Conservation (phyloP, 345 rosid species). For the Salix udensis region DNA sequence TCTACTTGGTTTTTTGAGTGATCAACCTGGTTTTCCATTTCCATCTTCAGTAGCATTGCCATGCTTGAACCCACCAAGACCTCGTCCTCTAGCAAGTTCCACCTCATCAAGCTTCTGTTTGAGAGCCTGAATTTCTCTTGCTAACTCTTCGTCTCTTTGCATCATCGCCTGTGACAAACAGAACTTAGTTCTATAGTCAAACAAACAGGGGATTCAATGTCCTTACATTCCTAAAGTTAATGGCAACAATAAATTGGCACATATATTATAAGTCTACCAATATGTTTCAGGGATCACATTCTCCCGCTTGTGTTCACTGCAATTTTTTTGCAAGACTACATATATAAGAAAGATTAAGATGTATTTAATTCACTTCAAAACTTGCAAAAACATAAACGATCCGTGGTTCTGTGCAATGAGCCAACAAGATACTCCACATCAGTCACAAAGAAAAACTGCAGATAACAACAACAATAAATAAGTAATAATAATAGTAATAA, state of each 20-base stretch:
- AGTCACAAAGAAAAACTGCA: not conserved
- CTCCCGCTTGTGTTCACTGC: no score
- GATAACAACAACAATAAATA: no score
- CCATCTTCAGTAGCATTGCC: constrained; percentile 16
- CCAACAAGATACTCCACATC: not conserved
- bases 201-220: not conserved
- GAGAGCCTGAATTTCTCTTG: constrained; percentile 38
- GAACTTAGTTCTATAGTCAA: not conserved
- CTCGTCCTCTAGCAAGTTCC: constrained; percentile 38
- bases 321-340: not conserved
- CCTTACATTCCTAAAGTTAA: not conserved
- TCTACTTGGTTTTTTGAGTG: not conserved
- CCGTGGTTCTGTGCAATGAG: not conserved
- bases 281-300: no score
- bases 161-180: constrained; percentile 40
- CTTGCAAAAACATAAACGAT: not conserved
- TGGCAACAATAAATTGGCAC: not conserved
- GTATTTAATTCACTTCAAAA: not conserved
- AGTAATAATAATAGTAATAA: no score
- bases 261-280: not conserved
- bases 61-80: constrained; percentile 26
- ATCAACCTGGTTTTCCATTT: constrained; percentile 28
- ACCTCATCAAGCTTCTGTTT: constrained; percentile 43
- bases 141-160: constrained; percentile 47
- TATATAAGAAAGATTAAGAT: not conserved